Percentiles rank a stretch among this genome's conserved stretches.
Evolutionary conservation across 1,284 basidiomycete species (phyloP).

Genomic region (Anthracocystis setariae): DNA sequence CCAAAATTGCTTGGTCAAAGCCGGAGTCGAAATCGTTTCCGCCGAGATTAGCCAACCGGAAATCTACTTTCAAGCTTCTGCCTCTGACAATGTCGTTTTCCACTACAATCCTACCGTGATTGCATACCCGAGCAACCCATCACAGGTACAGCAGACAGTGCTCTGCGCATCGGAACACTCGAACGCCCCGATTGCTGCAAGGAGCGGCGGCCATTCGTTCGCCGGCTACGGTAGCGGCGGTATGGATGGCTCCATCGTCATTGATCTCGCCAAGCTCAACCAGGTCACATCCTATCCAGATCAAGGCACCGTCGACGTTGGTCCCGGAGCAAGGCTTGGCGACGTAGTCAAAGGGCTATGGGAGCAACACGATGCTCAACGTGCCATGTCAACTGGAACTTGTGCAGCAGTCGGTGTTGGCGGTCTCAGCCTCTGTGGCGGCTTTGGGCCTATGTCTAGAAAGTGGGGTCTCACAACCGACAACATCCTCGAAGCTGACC

Average conservation of each 20-base stretch:
- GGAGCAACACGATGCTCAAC: constrained; percentile 38
- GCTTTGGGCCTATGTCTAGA: constrained; percentile 61
- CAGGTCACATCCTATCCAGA: constrained; percentile 46
- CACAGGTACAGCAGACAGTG: constrained; percentile 58
- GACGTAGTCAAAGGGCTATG: constrained; percentile 67
- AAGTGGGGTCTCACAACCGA: constrained; percentile 67
- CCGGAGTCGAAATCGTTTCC: constrained; percentile 30
- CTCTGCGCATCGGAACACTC: constrained; percentile 21
- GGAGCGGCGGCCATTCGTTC: constrained; percentile 68
- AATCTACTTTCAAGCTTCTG: constrained; percentile 37
- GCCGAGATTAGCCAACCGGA: constrained; percentile 32
- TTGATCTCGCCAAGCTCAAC: constrained; percentile 58
- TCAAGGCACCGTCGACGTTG: constrained; percentile 51
- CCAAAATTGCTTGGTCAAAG: constrained; percentile 15
- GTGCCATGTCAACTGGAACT: constrained; percentile 66
- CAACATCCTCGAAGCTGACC: constrained; percentile 62
- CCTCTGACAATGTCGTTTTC: constrained; percentile 67
- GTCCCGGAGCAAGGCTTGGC: constrained; percentile 65
- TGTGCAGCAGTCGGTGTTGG: constrained; percentile 67
- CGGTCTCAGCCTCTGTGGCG: constrained; percentile 66
- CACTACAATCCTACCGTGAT: constrained; percentile 65
- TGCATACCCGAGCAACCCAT: constrained; percentile 51
- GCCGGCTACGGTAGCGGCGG: constrained; percentile 62
- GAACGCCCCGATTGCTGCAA: constrained; percentile 57
- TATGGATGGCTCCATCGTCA: constrained; percentile 59